Evolutionary conservation across 495 filamentous ascomycete genomes (phyloP), one percentile per base, ranked within the genome.

Genomic region (Aspergillus hancockii): DNA sequence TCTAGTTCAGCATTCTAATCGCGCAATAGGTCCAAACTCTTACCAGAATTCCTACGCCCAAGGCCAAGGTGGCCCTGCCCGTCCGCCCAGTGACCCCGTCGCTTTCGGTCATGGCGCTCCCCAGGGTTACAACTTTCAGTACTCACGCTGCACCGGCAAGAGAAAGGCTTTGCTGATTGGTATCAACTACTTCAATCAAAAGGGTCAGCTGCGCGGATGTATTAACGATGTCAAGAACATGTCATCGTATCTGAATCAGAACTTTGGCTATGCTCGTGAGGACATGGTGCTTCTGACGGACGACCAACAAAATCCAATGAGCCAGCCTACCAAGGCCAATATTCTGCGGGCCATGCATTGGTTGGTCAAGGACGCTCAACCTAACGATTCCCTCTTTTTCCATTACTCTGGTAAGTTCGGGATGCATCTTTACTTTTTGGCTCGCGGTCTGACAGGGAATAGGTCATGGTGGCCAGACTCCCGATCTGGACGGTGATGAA

Each of bases 211-310:
- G 45, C 76, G 92, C 50, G 94, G 94, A 52, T 98, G 94, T 71
- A 98, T 98, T 79, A 98, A 98, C 71, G 94, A 98, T 71, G 95
- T 97, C 41, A 90, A 93, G 77, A 98, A 98, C 71, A 95, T 98
- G 94, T 95, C 91, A 23, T 79, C 81, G 54, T 98, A 96, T 66
- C 80, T 98, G 51, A 90, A 93, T 67, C 86, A 93, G 67, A 87
- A 90, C 63, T 98, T 95, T 68, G 89, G 90, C 32, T 98, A 98
- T 72, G 90, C 91, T 67, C 83, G 94, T 46, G 94, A 98, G 69
- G 93, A 98, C 72, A 98, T 98, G 94, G 94, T 98, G 16, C 88
- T 96, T 60, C 81, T 98, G 69, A 98, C 94, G 31, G 94, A 98
- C 70, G 94, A 98, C 69, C 93, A 97, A 73, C 91, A 95, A 71